Evolutionary conservation across 768 basidiomycete genomes (phyloP), one percentile per base, ranked within the genome.

Genomic region (Mycena epipterygia): DNA sequence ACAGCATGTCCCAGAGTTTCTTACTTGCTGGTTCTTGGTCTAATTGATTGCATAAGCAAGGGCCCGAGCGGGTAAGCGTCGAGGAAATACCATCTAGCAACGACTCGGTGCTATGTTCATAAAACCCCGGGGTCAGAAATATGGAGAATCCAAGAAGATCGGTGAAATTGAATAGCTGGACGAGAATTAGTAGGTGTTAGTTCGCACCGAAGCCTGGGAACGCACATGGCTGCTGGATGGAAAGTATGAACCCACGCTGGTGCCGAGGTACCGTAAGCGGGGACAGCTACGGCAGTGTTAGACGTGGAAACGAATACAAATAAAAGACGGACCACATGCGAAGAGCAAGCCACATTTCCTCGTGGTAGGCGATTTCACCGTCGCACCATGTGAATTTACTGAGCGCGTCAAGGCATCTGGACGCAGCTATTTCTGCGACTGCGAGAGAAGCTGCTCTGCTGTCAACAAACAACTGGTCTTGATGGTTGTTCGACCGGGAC

Each of bases 281-380:
- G 91, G 90, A 76, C 93, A 94, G 32, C 93, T 94, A 44, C 7
- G 41, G 51, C 64, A 48, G 48, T 3, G 61, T 74, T 41, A 69
- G 48, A 67, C 32, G 39, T 33, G 17, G 9, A 25, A 60, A 25
- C 32, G 42, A 58, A 37, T 32, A 57, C 27, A 19, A 25, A 6
- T 29, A 13, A 25, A 77, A 16, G 29, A 32, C 87, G 76, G 73
- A 94, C 93, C 88, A 89, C 61, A 88, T 80, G 41, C 91, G 88
- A 73, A 95, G 82, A 49, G 90, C 88, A 69, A 91, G 87, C 93
- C 93, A 95, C 90, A 95, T 91, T 70, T 91, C 89, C 68, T 94
- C 93, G 70, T 88, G 81, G 37, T 85, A 87, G 19, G 90, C 88
- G 37, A 89, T 82, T 76, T 92, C 91, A 16, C 92, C 91, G 5